Base-by-base conservation (phyloP, 306 rosid species). In the Calophaca sinica region DNA sequence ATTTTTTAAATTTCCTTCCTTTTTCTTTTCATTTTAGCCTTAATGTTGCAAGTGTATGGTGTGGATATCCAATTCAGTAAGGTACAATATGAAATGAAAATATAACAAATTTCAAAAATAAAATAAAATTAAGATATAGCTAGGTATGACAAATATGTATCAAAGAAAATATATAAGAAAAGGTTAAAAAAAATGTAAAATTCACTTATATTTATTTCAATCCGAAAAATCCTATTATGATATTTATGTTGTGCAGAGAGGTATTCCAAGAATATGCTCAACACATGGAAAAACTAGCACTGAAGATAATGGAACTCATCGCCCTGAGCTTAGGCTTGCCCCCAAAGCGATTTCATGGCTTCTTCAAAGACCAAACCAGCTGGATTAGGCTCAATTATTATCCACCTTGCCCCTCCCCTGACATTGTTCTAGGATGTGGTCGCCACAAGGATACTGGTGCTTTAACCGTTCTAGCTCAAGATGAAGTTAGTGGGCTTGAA, bases 401-500 rank as follows among this genome's bases (percentile, higher is more conserved):
- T 36, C 84, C 63, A 66, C 68, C 57, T 59, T 14, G 87, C 48
- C 33, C 84, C 9, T 12, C 36, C 5, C 89, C 89, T 52, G 20
- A 78, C 42, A 38, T 83, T 9, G 84, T 75, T 58, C 12, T 76
- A 31, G 77, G 77, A 6, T 58, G 68, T 32, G 86, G 86, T n/a
- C 69, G 75, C 0, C 86, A 79, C 59, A 83, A 62, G 63, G 81
- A 83, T 57, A 9, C 44, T 5, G 83, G 77, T 50, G 86, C 53
- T 8, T 52, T 83, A 15, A 74, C 78, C 2, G 66, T 72, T 0
- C 59, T 72, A 7, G 68, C 68, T 32, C 68, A 72, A 59, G 77
- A 72, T 72, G 68, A 57, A 26, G 89, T 88, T 20, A 84, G 79
- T 31, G 93, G 96, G 3, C 58, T 90, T 1, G 82, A 90, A 85